Evolutionary conservation across 2,329 filamentous ascomycete genomes (phyloP).

Genomic region (Beauveria sp.): DNA sequence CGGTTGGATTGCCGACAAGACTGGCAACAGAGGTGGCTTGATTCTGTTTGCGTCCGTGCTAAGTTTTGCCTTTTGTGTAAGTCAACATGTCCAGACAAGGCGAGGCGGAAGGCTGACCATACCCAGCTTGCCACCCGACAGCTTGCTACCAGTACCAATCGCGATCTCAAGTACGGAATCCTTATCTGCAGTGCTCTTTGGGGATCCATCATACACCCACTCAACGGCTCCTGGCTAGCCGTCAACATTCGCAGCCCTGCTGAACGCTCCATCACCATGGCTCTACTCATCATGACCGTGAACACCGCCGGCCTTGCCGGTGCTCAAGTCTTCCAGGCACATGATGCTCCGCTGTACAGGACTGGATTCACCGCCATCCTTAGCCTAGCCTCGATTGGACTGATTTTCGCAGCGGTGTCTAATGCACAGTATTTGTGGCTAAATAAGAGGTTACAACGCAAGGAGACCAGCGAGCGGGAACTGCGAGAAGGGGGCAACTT

Average conservation of each 20-base stretch:
- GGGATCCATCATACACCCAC: background rate
- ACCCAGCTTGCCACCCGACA: background rate
- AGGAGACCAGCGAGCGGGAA: background rate
- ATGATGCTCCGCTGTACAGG: constrained; percentile 22
- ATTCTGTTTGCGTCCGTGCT: background rate
- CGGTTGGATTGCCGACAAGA: background rate
- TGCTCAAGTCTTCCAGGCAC: constrained; percentile 23
- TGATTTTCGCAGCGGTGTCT: constrained; percentile 15
- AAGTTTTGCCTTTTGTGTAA: background rate
- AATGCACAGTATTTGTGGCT: constrained; percentile 31
- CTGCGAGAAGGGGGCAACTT: background rate
- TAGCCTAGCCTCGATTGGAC: constrained; percentile 18
- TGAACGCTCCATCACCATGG: constrained; percentile 25
- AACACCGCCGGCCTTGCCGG: constrained; percentile 24
- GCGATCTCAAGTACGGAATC: background rate
- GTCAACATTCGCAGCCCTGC: constrained; percentile 22
- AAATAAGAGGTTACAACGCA: constrained; percentile 17
- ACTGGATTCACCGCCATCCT: constrained; percentile 22
- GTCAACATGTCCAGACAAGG: background rate
- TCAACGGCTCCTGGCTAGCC: constrained; percentile 24
- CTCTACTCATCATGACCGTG: constrained; percentile 25
- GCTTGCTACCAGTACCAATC: background rate
- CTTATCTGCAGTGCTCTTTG: background rate
- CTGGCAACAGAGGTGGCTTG: background rate
- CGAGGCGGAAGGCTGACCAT: background rate